Percentiles rank a stretch among this genome's conserved stretches.
Evolutionary conservation across 768 basidiomycete genomes (phyloP).

Genomic region (Russula griseocarnosa): DNA sequence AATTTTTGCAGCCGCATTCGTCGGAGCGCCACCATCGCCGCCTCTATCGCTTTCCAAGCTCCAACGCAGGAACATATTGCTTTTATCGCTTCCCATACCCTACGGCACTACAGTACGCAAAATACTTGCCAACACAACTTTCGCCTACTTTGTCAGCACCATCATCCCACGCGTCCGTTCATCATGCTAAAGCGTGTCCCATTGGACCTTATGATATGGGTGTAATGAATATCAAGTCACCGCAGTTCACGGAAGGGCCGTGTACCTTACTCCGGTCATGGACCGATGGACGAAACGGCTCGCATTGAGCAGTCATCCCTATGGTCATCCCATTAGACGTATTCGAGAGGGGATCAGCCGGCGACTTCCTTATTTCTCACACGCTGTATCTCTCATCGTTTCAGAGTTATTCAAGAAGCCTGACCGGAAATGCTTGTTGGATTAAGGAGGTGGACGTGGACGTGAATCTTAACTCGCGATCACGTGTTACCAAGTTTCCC

Average conservation of each 20-base stretch:
- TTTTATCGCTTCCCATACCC: slow-evolving; percentile 64
- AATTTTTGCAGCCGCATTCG: slow-evolving; percentile 75
- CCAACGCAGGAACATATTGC: background rate
- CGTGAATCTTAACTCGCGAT: too few relatives aligned
- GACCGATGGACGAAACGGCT: background rate
- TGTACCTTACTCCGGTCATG: slow-evolving; percentile 9
- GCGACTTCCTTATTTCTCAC: background rate
- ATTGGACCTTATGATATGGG: slow-evolving; percentile 30
- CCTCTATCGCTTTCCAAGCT: slow-evolving; percentile 13
- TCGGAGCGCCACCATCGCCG: slow-evolving; percentile 58
- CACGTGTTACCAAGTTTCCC: too few relatives aligned
- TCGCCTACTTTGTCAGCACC: slow-evolving; percentile 43
- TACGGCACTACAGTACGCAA: slow-evolving; percentile 47
- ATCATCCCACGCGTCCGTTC: slow-evolving; percentile 56
- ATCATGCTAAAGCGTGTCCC: slow-evolving; percentile 41
- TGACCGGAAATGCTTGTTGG: background rate
- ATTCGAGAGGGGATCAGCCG: slow-evolving; percentile 22
- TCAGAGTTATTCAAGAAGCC: slow-evolving; percentile 8
- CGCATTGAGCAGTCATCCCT: background rate
- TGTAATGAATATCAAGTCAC: slow-evolving; percentile 52
- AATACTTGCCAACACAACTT: slow-evolving; percentile 58
- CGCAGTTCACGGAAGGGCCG: slow-evolving; percentile 1
- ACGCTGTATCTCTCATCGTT: background rate
- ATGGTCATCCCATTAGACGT: slow-evolving; percentile 16
- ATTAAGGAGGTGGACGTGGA: slow-evolving; percentile 1